Evolutionary conservation across 495 filamentous ascomycete species (phyloP), one percentile per base, ranked within the genome.

Genomic region (Xylaria curta): DNA sequence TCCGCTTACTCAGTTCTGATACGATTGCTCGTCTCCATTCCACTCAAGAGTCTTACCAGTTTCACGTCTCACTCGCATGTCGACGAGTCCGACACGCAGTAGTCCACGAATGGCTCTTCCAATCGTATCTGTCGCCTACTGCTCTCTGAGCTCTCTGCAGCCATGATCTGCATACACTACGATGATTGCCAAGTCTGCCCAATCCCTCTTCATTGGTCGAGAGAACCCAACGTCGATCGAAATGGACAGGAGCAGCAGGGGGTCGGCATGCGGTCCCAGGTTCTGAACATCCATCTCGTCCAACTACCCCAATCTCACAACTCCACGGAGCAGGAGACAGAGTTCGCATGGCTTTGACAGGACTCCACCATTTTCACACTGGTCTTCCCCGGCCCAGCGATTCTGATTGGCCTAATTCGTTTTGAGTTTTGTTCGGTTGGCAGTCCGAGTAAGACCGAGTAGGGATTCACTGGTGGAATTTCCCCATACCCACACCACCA

Each of bases 311-410:
- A 53, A 62, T 56, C 31, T 56, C 24, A 70, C 47, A 38, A 49
- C 59, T 53, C 68, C 68, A 44, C 38, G 21, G 12, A 63, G 60
- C 60, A 42, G 10, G 10, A 42, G 15, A 42, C 68, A 51, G 51
- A 36, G 68, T 70, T 70, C 68, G 68, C 68, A 70, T 67, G 44
- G 65, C 65, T 63, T 33, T 31, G 13, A 51, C 56, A 62, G 21
- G 17, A 15, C 36, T 31, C 31, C 33, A n/a, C n/a, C n/a, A n/a
- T n/a, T n/a, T n/a, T n/a, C n/a, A n/a, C n/a, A n/a, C n/a, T n/a
- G n/a, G n/a, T n/a, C n/a, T n/a, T n/a, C n/a, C n/a, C n/a, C n/a
- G 21, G 40, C 4, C 24, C 26, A 1, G 10, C 33, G 47, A 28
- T 56, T 19, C 31, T 60, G n/a, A 40, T 68, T 58, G 33, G 65